Base-by-base conservation (phyloP, 2,329 filamentous ascomycete species). In the Aureobasidium melanogenum region DNA sequence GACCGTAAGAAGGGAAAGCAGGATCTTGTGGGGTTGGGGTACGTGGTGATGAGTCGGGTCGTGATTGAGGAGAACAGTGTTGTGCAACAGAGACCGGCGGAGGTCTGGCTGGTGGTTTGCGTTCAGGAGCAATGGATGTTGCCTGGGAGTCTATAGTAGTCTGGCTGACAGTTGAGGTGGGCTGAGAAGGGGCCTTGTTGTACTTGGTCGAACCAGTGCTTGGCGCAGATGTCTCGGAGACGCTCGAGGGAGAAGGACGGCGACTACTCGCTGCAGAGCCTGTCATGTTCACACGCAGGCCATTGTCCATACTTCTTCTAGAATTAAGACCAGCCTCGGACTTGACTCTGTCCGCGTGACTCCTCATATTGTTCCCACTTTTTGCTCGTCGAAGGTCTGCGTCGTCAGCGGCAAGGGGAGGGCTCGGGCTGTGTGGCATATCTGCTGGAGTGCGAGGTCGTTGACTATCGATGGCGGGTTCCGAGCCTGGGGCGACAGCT, bases 401-500 rank as follows among this genome's bases (percentile, higher is more conserved):
- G n/a, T 75, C 72, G n/a, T 72, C 70, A 4, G 68, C 69, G 9
- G 77, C 79, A 56, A 79, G 71, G 22, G 78, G 77, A 43, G 78
- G 78, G 62, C 77, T 80, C 24, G 78, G 63, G 36, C 48, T 63
- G 43, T 39, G 48, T n/a, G 62, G 50, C 39, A 58, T 63, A 28
- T 43, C 58, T 28, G 63, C 48, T 44, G 61, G 61, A 17, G 64
- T 50, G 46, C 56, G 56, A 50, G 56, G 56, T 50, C 17, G 38
- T 28, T 32, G 44, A 8, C 24, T 9, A 36, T 60, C 46, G 34
- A 36, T 34, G 14, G 28, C 44, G 19, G 30, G 44, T 14, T 36
- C 36, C 2, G 57, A 34, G 30, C 84, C 86, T 65, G 54, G 41
- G 10, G 84, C 81, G 59, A 96, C 84, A 47, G 85, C 84, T 76